phyloP scores from a whole-genome alignment of 148 eudicot genomes.

The Salicornia ramosissima region DNA sequence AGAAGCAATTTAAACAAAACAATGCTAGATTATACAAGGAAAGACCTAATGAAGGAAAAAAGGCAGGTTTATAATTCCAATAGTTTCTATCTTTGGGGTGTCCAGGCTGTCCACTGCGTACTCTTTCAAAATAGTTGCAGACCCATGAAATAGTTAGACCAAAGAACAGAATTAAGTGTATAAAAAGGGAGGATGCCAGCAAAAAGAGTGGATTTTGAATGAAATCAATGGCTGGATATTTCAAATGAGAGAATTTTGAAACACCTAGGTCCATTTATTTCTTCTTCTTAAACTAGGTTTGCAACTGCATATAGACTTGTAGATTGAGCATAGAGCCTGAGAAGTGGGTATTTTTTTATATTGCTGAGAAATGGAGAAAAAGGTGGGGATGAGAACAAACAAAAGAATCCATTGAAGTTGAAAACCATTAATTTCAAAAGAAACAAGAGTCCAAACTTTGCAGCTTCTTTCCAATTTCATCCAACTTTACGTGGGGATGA shows the following conservation, averaged over 20 bases:
- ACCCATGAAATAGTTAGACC: conserved; percentile 34
- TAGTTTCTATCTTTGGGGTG: conserved; percentile 29
- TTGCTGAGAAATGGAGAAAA: no score
- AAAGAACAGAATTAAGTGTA: conserved; percentile 39
- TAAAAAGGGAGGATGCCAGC: conserved; percentile 27
- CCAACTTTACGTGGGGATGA: no score
- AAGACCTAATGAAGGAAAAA: conserved; percentile 34
- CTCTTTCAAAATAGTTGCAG: conserved; percentile 15
- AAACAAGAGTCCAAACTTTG: no score
- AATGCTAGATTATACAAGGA: conserved; percentile 35
- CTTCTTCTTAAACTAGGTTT: no score
- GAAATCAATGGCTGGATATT: conserved; percentile 13
- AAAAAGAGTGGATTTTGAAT: conserved; percentile 25
- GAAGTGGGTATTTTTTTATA: no score
- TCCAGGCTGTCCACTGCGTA: conserved; percentile 18
- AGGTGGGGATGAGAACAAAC: no score
- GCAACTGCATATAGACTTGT: no score
- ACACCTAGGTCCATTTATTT: no score
- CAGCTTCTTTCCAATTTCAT: no score
- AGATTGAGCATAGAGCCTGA: no score
- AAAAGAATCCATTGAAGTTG: no score
- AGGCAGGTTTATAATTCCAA: conserved; percentile 28
- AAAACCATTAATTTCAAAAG: no score
- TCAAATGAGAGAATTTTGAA: neutral
- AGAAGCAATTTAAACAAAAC: conserved; percentile 37